A percentile compares a stretch with the other conserved stretches of the same genome.
Conservation (phyloP, 2,329 filamentous ascomycete genomes). For the Verticillium zaregamsianum region DNA sequence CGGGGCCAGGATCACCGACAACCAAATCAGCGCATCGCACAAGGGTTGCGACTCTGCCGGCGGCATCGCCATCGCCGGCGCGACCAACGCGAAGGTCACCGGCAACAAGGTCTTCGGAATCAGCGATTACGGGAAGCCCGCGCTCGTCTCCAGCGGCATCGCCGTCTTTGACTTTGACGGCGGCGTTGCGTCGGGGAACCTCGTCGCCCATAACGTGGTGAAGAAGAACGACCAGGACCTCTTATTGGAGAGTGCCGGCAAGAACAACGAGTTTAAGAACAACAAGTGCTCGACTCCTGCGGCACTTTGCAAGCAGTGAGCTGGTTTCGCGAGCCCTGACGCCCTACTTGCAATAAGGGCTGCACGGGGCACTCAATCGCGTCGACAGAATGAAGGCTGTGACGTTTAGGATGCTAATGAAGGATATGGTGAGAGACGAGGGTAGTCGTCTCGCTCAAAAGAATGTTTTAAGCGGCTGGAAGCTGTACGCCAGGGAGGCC, state of each 20-base stretch:
- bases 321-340: too few species aligned
- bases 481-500: too few species aligned
- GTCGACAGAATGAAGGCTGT: too few species aligned
- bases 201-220: conserved; percentile 22
- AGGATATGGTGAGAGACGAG: too few species aligned
- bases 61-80: conserved; percentile 23
- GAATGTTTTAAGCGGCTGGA: too few species aligned
- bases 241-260: conserved; percentile 11
- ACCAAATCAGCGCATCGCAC: conserved; percentile 19
- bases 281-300: conserved; percentile 15
- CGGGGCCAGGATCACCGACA: conserved; percentile 22
- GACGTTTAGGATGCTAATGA: too few species aligned
- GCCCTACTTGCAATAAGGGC: too few species aligned
- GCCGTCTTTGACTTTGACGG: conserved; percentile 18
- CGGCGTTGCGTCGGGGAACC: conserved; percentile 19
- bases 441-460: too few species aligned
- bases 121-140: conserved; percentile 10
- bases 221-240: conserved; percentile 23
- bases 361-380: too few species aligned
- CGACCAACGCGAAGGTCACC: conserved; percentile 19
- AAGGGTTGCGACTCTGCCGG: conserved; percentile 7
- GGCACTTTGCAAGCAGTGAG: conserved; percentile 3
- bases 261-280: conserved; percentile 19
- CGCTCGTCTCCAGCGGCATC: conserved; percentile 13
- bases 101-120: conserved; percentile 23